Evolutionary conservation across 805 yeast genomes (phyloP).

Genomic region (Yarrowia deformans): DNA sequence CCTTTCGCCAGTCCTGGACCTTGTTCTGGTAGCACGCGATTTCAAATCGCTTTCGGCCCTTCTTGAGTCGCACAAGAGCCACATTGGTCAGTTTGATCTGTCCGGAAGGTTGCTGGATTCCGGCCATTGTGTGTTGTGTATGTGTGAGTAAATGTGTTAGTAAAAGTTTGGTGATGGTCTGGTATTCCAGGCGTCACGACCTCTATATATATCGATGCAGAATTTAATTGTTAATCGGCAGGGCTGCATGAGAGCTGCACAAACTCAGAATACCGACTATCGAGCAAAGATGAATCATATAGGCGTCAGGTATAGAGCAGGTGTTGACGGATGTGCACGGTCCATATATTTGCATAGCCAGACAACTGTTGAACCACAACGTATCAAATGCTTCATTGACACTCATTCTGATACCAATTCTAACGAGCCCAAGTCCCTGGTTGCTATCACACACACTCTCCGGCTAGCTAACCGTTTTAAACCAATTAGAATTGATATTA

Average conservation of each 20-base stretch:
- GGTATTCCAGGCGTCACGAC: neutral
- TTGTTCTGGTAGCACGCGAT: constrained; percentile 96
- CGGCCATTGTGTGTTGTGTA: constrained; percentile 51
- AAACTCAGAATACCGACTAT: neutral
- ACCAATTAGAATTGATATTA: neutral
- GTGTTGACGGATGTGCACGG: too few relatives aligned
- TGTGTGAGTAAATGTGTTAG: neutral
- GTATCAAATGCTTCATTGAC: too few relatives aligned
- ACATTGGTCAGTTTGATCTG: constrained; percentile 94
- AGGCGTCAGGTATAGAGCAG: neutral
- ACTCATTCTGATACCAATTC: too few relatives aligned
- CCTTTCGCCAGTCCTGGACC: constrained; percentile 91
- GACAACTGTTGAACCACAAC: too few relatives aligned
- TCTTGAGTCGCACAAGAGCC: constrained; percentile 87
- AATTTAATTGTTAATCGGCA: constrained; percentile 22
- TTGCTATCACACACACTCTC: too few relatives aligned
- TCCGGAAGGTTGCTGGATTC: constrained; percentile 83
- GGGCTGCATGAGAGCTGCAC: constrained; percentile 8
- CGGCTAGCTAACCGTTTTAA: neutral
- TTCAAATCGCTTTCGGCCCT: constrained; percentile 88
- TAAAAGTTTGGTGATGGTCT: constrained; percentile 14
- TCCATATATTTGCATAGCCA: too few relatives aligned
- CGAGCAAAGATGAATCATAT: constrained; percentile 31
- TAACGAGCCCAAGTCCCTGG: too few relatives aligned
- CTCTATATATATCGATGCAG: constrained; percentile 15